Evolutionary conservation across 2,329 filamentous ascomycete genomes (phyloP), one percentile per base, ranked within the genome.

Genomic region (Ascochyta fabae): DNA sequence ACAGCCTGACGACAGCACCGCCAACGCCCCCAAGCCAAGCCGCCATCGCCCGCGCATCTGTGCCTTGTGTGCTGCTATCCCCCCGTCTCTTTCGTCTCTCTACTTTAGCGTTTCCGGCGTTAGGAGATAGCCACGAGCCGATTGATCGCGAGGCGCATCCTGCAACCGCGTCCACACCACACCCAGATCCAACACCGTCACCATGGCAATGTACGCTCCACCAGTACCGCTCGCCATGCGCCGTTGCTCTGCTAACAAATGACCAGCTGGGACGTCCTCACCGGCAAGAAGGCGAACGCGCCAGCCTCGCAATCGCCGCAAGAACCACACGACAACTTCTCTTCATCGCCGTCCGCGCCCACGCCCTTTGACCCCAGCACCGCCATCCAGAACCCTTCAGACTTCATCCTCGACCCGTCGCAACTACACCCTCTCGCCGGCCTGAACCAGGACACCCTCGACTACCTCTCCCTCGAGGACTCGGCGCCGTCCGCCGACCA

Each of bases 391-490:
- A 92, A 94, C 78, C 90, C 95, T 69, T 89, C 91, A 70, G 89
- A 91, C 53, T 97, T 99, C 79, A 86, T 98, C 56, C 86, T 92
- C 76, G 95, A 99, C 78, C 91, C 94, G 9, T 87, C 92, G 61
- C 85, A 90, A 76, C 84, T 99, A 69, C 95, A 99, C 77, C 95
- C 96, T 41, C 88, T 99, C 53, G 92, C 95, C 50, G 95, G 95
- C 65, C 82, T 99, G 60, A 92, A 97, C 80, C 88, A 91, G 80
- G 91, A 96, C 69, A 91, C 90, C 0, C 88, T 99, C 70, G 95
- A 99, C 77, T 99, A 99, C 78, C 85, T 99, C 63, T 88, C 89
- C 24, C 88, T 99, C 71, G 95, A 99, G 79, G 96, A 99, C 75
- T 91, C 92, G 45, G 86, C 88, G 26, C 86, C 92, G 59, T 92